A percentile compares a stretch with the other conserved stretches of the same genome.
Conservation (phyloP, 225 moss, liverwort and hornwort genomes). For the Bryoerythrophyllum caledonicum region DNA sequence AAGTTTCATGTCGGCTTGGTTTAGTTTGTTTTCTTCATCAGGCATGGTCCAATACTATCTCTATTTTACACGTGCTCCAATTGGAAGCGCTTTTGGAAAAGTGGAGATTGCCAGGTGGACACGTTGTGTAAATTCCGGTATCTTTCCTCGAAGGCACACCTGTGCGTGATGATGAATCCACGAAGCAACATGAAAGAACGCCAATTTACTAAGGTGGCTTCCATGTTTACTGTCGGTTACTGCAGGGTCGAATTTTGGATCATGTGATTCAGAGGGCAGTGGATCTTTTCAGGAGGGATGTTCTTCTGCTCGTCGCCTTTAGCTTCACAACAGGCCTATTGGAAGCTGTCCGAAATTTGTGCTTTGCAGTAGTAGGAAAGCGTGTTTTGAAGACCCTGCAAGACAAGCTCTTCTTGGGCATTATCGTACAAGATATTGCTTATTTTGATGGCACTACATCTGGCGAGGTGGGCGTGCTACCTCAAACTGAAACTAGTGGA, state of each 20-base stretch:
- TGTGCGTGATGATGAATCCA: background rate
- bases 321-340: conserved; percentile 88
- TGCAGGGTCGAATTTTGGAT: conserved; percentile 94
- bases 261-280: conserved; percentile 82
- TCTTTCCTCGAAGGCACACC: background rate
- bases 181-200: background rate
- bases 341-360: conserved; percentile 90
- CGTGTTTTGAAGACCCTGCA: conserved; percentile 97
- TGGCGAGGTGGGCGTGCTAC: conserved; percentile 81
- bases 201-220: background rate
- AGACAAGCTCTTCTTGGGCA: conserved; percentile 93
- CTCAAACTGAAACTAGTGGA: conserved; percentile 56
- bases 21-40: background rate
- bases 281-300: conserved; percentile 69
- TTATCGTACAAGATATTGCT: conserved; percentile 93
- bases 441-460: conserved; percentile 99
- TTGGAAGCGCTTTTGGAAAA: background rate
- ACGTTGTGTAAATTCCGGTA: background rate
- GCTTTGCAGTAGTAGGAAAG: conserved; percentile 97
- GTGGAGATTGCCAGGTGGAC: background rate
- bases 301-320: conserved; percentile 80
- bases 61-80: background rate
- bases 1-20: background rate
- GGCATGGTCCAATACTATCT: background rate
- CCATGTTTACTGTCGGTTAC: conserved; percentile 18